phyloP scores from a whole-genome alignment of 805 yeast genomes.

The Clavispora phyllophila region DNA sequence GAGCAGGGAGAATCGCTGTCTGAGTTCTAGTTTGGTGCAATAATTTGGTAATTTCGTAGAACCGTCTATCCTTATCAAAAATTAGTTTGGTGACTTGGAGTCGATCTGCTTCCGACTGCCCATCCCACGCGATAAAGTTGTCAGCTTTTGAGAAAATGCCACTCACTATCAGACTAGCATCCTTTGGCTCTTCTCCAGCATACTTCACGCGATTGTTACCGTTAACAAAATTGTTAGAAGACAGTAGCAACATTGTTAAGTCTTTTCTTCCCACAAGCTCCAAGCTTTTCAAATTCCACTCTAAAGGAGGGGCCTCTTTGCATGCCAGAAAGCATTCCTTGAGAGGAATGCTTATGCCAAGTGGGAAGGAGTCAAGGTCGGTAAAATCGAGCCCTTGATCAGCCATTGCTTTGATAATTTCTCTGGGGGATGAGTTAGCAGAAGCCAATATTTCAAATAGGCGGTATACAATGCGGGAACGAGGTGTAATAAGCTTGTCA shows the following conservation, averaged over 20 bases:
- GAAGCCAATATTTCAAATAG: conserved; percentile 62
- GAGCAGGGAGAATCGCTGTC: conserved; percentile 38
- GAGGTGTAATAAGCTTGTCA: conserved; percentile 60
- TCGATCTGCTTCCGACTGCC: conserved; percentile 64
- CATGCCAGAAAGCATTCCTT: conserved; percentile 53
- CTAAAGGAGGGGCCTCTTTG: conserved; percentile 48
- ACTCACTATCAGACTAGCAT: conserved; percentile 38
- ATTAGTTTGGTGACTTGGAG: conserved; percentile 64
- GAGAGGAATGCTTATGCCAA: conserved; percentile 65
- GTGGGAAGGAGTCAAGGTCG: conserved; percentile 65
- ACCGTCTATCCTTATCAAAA: conserved; percentile 74
- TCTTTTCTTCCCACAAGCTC: conserved; percentile 68
- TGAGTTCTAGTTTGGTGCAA: conserved; percentile 69
- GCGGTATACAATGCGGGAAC: conserved; percentile 54
- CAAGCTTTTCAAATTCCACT: conserved; percentile 43
- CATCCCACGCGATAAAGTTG: conserved; percentile 59
- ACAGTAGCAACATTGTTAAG: conserved; percentile 30
- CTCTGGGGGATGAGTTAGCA: conserved; percentile 43
- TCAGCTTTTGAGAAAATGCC: conserved; percentile 38
- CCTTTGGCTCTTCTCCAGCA: conserved; percentile 12
- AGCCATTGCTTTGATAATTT: conserved; percentile 58
- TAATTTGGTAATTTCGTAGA: conserved; percentile 67
- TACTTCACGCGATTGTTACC: conserved; percentile 2
- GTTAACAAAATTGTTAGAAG: background rate
- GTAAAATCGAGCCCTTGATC: conserved; percentile 47